Evolutionary conservation across 257 asterid species (phyloP).

Genomic region (Fraxinus excelsior): DNA sequence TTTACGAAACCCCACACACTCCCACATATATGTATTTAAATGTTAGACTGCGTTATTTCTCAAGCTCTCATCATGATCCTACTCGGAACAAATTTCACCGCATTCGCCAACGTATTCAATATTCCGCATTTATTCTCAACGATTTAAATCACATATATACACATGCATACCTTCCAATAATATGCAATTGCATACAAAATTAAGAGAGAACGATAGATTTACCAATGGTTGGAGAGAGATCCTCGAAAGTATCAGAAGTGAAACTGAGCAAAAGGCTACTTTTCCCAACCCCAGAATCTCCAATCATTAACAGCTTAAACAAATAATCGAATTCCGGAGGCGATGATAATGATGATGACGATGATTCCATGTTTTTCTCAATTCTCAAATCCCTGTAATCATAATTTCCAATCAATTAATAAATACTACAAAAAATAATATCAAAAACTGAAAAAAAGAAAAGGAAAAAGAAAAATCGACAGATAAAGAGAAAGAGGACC

Average conservation of each 20-base stretch:
- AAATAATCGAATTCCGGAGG: conserved; percentile 49
- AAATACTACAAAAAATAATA: background rate
- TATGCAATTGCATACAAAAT: background rate
- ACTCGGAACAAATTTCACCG: background rate
- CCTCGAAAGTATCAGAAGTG: conserved; percentile 82
- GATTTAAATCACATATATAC: background rate
- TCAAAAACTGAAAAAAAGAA: background rate
- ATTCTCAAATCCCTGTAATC: conserved; percentile 4
- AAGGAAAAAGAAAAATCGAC: background rate
- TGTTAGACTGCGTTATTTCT: background rate
- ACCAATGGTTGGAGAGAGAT: conserved; percentile 81
- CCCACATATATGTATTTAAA: background rate
- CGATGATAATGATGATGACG: conserved; percentile 45
- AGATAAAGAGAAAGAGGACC: background rate
- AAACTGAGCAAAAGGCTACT: conserved; percentile 87
- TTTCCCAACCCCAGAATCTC: conserved; percentile 97
- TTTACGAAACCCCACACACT: background rate
- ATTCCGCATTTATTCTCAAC: background rate
- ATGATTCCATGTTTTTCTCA: conserved; percentile 40
- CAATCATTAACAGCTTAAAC: conserved; percentile 51
- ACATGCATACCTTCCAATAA: background rate
- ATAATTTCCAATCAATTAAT: conserved; percentile 2
- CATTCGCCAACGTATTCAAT: background rate
- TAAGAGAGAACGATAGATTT: background rate
- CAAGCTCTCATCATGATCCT: background rate